Conservation (phyloP, 2,329 filamentous ascomycete species). For the Aspergillus vadensis region DNA sequence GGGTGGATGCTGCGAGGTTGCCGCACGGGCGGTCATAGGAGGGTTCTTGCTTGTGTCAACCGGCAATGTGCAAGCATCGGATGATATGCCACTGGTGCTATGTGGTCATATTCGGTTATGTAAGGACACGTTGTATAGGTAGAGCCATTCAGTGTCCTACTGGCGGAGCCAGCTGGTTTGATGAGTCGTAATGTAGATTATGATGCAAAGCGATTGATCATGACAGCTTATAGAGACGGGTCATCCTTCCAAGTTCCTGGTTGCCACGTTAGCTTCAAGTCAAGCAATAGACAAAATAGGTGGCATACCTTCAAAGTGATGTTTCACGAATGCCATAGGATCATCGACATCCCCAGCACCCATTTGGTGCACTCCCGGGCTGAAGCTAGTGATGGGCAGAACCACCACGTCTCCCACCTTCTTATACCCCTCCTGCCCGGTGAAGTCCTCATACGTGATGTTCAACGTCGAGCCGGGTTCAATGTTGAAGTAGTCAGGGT, state of each 20-base stretch:
- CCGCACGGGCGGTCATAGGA: neutral
- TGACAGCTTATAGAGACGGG: conserved; percentile 29
- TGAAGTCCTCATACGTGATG: conserved; percentile 86
- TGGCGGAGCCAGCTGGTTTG: too few relatives aligned
- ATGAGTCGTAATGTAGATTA: too few relatives aligned
- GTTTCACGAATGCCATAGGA: conserved; percentile 96
- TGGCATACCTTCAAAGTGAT: conserved; percentile 82
- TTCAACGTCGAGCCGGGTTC: conserved; percentile 63
- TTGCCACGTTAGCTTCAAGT: conserved; percentile 15
- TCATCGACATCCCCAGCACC: conserved; percentile 84
- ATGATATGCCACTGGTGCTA: neutral
- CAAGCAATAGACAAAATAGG: neutral
- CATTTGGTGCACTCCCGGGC: conserved; percentile 92
- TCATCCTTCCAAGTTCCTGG: conserved; percentile 44
- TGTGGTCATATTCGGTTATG: neutral
- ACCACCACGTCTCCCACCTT: conserved; percentile 93
- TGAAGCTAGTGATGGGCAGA: conserved; percentile 95
- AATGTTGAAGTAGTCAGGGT: conserved; percentile 84
- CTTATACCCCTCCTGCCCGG: conserved; percentile 77
- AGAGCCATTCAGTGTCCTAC: neutral
- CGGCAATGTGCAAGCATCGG: neutral
- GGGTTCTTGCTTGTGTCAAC: neutral
- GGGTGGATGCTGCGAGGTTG: neutral
- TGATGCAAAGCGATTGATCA: neutral
- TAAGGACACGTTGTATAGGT: neutral